Conservation (phyloP, 73 alveolate genomes). For the Paramecium caudatum region DNA sequence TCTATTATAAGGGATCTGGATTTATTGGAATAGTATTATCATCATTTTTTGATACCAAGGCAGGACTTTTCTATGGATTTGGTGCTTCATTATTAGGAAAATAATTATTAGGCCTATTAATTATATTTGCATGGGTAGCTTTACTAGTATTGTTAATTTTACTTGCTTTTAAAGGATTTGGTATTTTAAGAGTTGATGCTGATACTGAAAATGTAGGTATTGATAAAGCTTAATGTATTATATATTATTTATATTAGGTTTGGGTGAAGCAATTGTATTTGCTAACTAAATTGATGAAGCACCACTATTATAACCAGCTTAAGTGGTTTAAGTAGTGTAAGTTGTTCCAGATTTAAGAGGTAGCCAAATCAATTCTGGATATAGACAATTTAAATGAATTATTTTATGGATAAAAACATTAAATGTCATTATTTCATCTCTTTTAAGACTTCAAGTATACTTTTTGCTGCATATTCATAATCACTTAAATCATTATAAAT, state of each 20-base stretch:
- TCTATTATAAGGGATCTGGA: constrained; percentile 12
- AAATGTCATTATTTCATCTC: background rate
- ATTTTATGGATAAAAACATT: background rate
- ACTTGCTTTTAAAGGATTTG: constrained; percentile 47
- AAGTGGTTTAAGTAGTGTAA: too few relatives aligned
- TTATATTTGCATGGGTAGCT: constrained; percentile 41
- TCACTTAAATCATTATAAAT: background rate
- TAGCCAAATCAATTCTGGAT: constrained; percentile 15
- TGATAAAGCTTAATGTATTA: constrained; percentile 41
- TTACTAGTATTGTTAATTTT: constrained; percentile 19
- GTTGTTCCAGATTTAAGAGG: constrained; percentile 15
- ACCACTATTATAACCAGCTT: background rate
- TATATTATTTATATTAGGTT: background rate
- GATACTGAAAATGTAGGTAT: constrained; percentile 42
- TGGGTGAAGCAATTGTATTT: constrained; percentile 62
- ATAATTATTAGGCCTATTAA: constrained; percentile 35
- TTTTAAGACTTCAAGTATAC: background rate
- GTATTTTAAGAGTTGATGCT: constrained; percentile 57
- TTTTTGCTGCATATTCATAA: constrained; percentile 11
- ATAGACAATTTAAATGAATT: constrained; percentile 25
- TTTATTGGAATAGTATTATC: constrained; percentile 32
- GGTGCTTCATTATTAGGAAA: constrained; percentile 11
- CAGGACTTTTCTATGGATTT: constrained; percentile 44
- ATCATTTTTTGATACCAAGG: constrained; percentile 49
- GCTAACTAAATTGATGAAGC: constrained; percentile 27